Evolutionary conservation across 2,329 filamentous ascomycete genomes (phyloP).

Genomic region (Trichoderma sp.): DNA sequence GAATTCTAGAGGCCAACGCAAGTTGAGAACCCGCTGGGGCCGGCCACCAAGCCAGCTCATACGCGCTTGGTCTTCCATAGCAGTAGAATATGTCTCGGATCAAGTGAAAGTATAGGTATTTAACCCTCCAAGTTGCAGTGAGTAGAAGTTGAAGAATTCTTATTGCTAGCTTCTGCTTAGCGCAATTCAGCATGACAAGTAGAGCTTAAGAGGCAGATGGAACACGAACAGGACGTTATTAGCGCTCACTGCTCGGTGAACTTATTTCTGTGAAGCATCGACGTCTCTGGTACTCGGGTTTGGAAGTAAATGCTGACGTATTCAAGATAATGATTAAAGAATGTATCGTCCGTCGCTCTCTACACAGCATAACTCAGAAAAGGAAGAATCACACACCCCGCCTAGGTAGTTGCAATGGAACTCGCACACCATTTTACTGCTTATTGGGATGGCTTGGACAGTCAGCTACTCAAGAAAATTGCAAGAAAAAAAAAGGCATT

Average conservation of each 20-base stretch:
- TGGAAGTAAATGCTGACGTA: neutral
- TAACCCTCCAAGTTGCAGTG: neutral
- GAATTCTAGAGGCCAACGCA: neutral
- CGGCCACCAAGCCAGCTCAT: slow-evolving; percentile 7
- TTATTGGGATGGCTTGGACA: too few species aligned
- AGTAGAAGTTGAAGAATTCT: neutral
- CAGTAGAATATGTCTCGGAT: neutral
- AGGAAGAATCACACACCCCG: neutral
- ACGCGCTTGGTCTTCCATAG: neutral
- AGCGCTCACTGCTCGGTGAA: neutral
- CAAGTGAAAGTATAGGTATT: neutral
- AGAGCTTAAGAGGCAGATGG: neutral
- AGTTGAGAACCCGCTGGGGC: neutral
- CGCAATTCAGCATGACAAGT: neutral
- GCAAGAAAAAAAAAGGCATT: too few species aligned
- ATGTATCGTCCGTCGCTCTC: neutral
- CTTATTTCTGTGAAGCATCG: neutral
- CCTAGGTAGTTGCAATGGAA: too few species aligned
- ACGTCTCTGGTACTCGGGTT: neutral
- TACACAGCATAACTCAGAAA: neutral
- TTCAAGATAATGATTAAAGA: neutral
- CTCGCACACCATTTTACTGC: too few species aligned
- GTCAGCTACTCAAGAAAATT: too few species aligned
- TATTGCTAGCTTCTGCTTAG: neutral
- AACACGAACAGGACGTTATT: neutral